Conservation (phyloP, 345 rosid species). For the Lumnitzera littorea region DNA sequence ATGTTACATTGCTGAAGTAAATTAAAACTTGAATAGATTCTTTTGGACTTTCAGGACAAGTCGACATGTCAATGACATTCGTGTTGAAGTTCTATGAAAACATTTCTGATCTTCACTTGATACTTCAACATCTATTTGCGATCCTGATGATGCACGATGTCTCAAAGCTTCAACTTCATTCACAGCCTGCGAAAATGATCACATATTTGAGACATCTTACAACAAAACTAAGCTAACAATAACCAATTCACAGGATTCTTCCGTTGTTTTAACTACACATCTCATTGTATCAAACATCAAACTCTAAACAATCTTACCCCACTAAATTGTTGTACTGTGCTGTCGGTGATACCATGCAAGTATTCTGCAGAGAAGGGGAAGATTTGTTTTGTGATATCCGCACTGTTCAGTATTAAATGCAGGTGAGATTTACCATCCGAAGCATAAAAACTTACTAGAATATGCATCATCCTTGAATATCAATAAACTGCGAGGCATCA, state of each 20-base stretch:
- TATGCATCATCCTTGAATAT: constrained; percentile 82
- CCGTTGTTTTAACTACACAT: not conserved
- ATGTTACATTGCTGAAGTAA: too few relatives aligned
- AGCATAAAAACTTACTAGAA: constrained; percentile 28
- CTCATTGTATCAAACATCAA: too few relatives aligned
- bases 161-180: constrained; percentile 36
- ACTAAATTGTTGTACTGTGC: constrained; percentile 32
- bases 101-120: constrained; percentile 18
- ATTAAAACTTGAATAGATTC: constrained; percentile 57
- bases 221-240: not conserved
- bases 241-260: not conserved
- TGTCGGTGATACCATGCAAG: constrained; percentile 71
- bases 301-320: constrained; percentile 28
- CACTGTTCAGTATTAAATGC: not conserved
- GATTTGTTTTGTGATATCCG: not conserved
- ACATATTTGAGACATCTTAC: not conserved
- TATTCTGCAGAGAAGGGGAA: constrained; percentile 43
- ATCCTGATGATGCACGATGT: not conserved
- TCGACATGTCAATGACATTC: constrained; percentile 74
- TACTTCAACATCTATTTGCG: constrained; percentile 19
- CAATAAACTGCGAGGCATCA: constrained; percentile 80
- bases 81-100: constrained; percentile 35
- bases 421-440: not conserved
- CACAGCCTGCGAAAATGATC: constrained; percentile 26
- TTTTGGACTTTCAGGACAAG: constrained; percentile 70